Evolutionary conservation across 148 eudicot genomes (phyloP), one percentile per base, ranked within the genome.

Genomic region (Persicaria tinctoria): DNA sequence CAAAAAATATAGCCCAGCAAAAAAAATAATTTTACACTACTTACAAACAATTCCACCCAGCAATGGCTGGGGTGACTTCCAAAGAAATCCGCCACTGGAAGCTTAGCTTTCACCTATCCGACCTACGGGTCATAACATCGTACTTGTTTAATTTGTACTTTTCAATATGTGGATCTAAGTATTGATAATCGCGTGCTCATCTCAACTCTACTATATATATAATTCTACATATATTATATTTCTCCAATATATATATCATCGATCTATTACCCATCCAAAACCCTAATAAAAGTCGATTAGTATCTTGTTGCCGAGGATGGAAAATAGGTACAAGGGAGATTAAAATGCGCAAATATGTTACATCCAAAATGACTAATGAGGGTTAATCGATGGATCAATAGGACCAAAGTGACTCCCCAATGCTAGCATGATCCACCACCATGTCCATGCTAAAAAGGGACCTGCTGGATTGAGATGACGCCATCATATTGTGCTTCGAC

Each of bases 381-480:
- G 27, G 64, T 46, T 13, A 54, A 32, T 41, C 38, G 70, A 73
- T 59, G 74, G 75, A 71, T 80, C n/a, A 70, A 23, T 63, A 60
- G 5, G 76, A 74, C 76, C 68, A 74, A 5, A 74, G 76, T 74
- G 76, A 74, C n/a, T 60, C 76, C 7, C 76, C 76, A 69, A 74
- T 74, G 68, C 41, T 16, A 60, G 68, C 44, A 60, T 73, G 75
- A 51, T 73, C 75, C 56, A 73, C 62, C 44, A 60, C 68, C 75
- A 73, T 51, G 32, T 74, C 76, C 69, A 74, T 74, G 68, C 51
- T n/a, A 60, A 74, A 59, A 47, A 18, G 12, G 76, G 76, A 74
- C 69, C 62, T 60, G 53, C 68, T 46, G 50, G 60, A 5, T 20
- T 63, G 62, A 41, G 76, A 46, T 6, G 62, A 20, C 44, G 44